These are phyloP conservation scores for Ophiocordyceps camponoti-leonardi DNA, from an alignment of 2,329 filamentous ascomycete species.

Conservation along the genomic window DNA sequence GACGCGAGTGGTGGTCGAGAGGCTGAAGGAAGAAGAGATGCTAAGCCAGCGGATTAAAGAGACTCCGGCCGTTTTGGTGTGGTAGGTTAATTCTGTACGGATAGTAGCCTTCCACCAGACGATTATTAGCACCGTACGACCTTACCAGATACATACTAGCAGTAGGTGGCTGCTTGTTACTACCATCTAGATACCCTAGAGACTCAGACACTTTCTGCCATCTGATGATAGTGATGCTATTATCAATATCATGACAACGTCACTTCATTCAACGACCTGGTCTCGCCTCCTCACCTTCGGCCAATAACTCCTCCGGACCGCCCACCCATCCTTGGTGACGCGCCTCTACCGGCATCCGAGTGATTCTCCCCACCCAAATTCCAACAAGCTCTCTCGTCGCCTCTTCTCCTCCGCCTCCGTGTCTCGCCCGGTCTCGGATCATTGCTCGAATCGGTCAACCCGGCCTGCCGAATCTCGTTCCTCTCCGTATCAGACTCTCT, in stretches of 20 bases:
- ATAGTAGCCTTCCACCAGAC: no score
- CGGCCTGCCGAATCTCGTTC: conserved; percentile 1
- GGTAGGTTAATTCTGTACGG: no score
- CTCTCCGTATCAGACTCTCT: conserved; percentile 3
- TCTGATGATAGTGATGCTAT: no score
- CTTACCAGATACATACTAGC: no score
- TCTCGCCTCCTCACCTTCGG: no score
- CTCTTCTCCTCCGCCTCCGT: conserved; percentile 3
- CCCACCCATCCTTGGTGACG: no score
- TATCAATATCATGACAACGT: neutral
- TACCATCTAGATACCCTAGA: neutral
- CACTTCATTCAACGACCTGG: neutral
- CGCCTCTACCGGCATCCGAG: neutral
- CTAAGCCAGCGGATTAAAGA: neutral
- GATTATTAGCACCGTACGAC: no score
- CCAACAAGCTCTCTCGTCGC: neutral
- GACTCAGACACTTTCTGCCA: no score
- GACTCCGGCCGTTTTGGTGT: neutral
- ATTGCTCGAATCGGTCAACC: conserved; percentile 6
- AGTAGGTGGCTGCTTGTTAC: no score
- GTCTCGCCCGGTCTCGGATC: conserved; percentile 10
- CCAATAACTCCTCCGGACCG: neutral
- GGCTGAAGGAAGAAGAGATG: neutral
- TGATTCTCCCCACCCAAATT: neutral
- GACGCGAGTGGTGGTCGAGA: neutral